phyloP scores from a whole-genome alignment of 139 green algal genomes.

The Astrephomene gubernaculifera region DNA sequence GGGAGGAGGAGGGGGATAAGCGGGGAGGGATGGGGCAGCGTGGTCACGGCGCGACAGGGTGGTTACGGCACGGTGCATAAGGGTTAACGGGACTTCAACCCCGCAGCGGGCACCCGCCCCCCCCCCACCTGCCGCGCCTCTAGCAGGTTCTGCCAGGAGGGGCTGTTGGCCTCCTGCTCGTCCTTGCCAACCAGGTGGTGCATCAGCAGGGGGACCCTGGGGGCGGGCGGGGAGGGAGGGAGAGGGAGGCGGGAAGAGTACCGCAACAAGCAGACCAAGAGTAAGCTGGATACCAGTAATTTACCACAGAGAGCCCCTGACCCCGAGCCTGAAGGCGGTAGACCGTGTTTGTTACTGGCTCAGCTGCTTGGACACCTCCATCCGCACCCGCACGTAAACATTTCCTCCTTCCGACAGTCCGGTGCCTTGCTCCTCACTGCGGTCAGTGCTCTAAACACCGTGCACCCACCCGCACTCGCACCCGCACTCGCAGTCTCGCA shows the following conservation, averaged over 20 bases:
- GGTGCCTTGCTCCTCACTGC: too few relatives aligned
- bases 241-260: too few relatives aligned
- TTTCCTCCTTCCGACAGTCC: too few relatives aligned
- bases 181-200: constrained; percentile 63
- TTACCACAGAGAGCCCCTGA: neutral
- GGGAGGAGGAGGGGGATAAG: neutral
- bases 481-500: neutral
- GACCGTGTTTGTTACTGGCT: too few relatives aligned
- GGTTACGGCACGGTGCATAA: too few relatives aligned
- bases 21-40: neutral
- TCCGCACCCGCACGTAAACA: too few relatives aligned
- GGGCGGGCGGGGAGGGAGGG: neutral
- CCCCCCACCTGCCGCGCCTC: constrained; percentile 43
- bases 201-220: constrained; percentile 61
- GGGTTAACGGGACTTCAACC: too few relatives aligned
- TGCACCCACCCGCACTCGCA: neutral
- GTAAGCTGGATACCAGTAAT: neutral
- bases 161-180: constrained; percentile 55
- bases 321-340: neutral
- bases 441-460: too few relatives aligned
- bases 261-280: too few relatives aligned
- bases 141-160: constrained; percentile 62
- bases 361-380: too few relatives aligned
- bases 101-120: neutral
- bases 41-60: too few relatives aligned